A percentile compares a stretch with the other conserved stretches of the same genome.
Evolutionary conservation across 108 stramenopile genomes (phyloP).

Genomic region (Epithemia pelagica): DNA sequence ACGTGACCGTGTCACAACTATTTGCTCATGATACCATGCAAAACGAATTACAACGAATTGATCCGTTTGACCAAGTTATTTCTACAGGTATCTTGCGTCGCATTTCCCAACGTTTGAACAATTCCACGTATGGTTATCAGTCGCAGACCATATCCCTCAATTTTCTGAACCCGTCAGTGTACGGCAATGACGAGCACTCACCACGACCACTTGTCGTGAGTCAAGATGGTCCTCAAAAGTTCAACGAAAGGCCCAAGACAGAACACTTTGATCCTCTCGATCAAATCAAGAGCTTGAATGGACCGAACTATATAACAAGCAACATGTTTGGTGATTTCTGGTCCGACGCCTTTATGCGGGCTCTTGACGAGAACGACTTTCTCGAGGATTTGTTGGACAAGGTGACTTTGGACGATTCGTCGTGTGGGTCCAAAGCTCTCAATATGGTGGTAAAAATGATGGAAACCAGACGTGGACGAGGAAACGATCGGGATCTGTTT

Average conservation of each 20-base stretch:
- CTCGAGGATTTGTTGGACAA: neutral
- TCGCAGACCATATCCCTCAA: conserved; percentile 1
- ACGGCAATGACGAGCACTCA: neutral
- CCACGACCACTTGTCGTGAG: neutral
- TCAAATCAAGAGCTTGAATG: conserved; percentile 21
- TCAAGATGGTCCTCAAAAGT: neutral
- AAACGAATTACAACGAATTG: conserved; percentile 27
- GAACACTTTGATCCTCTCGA: neutral
- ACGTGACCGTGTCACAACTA: conserved; percentile 19
- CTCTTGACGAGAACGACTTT: conserved; percentile 29
- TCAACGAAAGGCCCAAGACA: neutral
- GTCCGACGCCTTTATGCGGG: conserved; percentile 30
- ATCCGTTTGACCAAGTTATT: conserved; percentile 22
- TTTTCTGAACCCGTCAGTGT: neutral
- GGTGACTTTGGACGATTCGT: conserved; percentile 2
- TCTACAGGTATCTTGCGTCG: conserved; percentile 33
- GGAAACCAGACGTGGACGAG: conserved; percentile 27
- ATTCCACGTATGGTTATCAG: neutral
- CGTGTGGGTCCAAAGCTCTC: conserved; percentile 3
- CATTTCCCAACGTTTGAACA: neutral
- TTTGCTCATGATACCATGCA: conserved; percentile 57
- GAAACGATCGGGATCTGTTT: conserved; percentile 53
- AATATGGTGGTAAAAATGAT: conserved; percentile 48
- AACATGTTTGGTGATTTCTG: conserved; percentile 46
- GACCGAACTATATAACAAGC: conserved; percentile 17